A percentile compares a stretch with the other conserved stretches of the same genome.
Evolutionary conservation across 805 yeast genomes (phyloP).

Genomic region (Candida boleticola): DNA sequence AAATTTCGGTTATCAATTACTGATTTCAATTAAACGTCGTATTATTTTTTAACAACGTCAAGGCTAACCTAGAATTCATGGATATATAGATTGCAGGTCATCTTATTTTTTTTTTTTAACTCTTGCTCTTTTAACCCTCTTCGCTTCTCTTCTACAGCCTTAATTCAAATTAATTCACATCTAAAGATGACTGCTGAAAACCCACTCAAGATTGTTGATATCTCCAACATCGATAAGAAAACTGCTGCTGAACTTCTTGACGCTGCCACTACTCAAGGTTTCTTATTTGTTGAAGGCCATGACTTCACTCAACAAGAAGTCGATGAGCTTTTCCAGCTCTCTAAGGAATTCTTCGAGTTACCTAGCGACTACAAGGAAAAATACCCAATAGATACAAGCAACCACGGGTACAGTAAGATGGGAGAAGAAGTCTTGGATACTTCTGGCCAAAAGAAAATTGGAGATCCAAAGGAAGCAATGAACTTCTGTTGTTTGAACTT

Average conservation of each 20-base stretch:
- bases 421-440: constrained; percentile 53
- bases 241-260: constrained; percentile 52
- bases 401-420: constrained; percentile 59
- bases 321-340: constrained; percentile 45
- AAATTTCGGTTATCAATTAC: too few species aligned
- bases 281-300: constrained; percentile 65
- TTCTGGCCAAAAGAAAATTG: constrained; percentile 22
- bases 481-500: constrained; percentile 60
- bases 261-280: constrained; percentile 66
- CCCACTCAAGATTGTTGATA: constrained; percentile 58
- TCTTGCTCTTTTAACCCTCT: too few species aligned
- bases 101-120: too few species aligned
- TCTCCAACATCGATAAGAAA: constrained; percentile 38
- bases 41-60: too few species aligned
- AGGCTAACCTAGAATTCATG: too few species aligned
- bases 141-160: too few species aligned
- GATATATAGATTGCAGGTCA: too few species aligned
- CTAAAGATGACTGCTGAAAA: constrained; percentile 19
- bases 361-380: constrained; percentile 51
- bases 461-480: constrained; percentile 69
- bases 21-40: too few species aligned
- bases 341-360: constrained; percentile 49
- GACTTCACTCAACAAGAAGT: constrained; percentile 58
- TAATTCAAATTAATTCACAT: too few species aligned
- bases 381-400: constrained; percentile 50